Base-by-base conservation (phyloP, 164 flowering plant species). In the Kingdonia uniflora region DNA sequence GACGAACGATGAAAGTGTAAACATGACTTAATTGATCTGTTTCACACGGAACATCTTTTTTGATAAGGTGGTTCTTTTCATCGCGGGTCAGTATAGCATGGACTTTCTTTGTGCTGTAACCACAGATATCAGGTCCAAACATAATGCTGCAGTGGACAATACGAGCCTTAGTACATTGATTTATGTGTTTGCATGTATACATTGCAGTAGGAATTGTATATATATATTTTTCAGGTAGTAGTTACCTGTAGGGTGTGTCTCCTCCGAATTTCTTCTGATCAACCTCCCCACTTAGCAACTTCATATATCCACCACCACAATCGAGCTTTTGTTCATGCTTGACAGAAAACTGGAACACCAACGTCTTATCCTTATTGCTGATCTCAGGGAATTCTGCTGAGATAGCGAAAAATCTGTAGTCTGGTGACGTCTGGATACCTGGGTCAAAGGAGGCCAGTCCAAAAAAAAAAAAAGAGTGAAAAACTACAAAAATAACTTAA, bases 221-320 rank as follows among this genome's bases (percentile, higher is more conserved):
- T 3, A 29, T 29, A 29, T 3, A 29, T 29, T 8, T 29, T 29
- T 29, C n/a, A n/a, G n/a, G n/a, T n/a, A 29, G 35, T 8, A 29
- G 40, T 57, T 42, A 86, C 96, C 97, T 90, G 70, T 90, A 90
- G 3, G 96, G 92, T 45, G 96, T 85, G 33, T 87, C 97, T 44
- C 97, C 97, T 49, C 97, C 96, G 61, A 91, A 91, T 59, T 81
- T 80, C 80, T 83, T 87, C 57, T 85, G 96, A 68, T 90, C 96
- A 52, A 81, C 66, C 0, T 81, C 87, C 63, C 80, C 92, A 61
- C 96, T 87, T 14, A 91, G 79, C 68, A 91, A 69, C 79, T 91
- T 91, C 92, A 91, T 85, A 70, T 91, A 87, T 14, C 96, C 97
- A 75, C 97, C 97, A 70, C 97, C 97, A 73, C 97, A 91, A 56